Evolutionary conservation across 306 rosid genomes (phyloP), one percentile per base, ranked within the genome.

Genomic region (Dryas drummondii): DNA sequence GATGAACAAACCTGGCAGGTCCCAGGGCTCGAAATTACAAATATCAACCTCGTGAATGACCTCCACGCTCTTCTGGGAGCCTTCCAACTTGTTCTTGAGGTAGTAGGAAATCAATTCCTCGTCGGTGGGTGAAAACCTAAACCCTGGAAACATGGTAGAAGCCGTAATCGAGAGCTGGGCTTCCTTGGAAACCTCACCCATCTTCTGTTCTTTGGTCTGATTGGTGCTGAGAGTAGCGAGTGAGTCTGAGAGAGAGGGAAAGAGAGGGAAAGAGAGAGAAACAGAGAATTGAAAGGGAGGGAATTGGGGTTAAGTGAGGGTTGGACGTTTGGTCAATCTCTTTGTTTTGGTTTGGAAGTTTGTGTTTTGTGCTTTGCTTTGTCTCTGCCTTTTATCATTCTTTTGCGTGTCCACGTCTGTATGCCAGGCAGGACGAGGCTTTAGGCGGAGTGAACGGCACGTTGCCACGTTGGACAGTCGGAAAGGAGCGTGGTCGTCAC

Each of bases 1-100:
- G 5, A 48, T 4, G 46, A 55, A 26, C 46, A 32, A 59, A 86
- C 98, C 98, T 68, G 97, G 97, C 65, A 94, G 82, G 74, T 90
- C 97, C 96, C 99, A 94, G 47, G 99, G 99, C 76, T 94, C 99
- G 81, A 44, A 82, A 75, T 73, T 91, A 74, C 99, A 94, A 64
- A 94, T 82, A 57, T 91, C 99, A 70, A 94, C 76, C 79, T 94
- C 93, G 12, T 97, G 67, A 80, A 94, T 87, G 53, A 94, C 96
- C 58, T 87, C 93, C 42, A 90, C 97, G 69, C 87, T 81, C 14
- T 81, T 83, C 48, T 86, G 86, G 12, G 86, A 79, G 11, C 91
- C 93, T 0, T 85, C 84, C 17, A 92, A 6, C 82, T 94, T 94
- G 72, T 92, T 91, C 75, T 80, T 76, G 4, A 94, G 96, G 84